These are phyloP conservation scores for Quercus robur DNA, from an alignment of 306 rosid genomes.

Conservation along the genomic window DNA sequence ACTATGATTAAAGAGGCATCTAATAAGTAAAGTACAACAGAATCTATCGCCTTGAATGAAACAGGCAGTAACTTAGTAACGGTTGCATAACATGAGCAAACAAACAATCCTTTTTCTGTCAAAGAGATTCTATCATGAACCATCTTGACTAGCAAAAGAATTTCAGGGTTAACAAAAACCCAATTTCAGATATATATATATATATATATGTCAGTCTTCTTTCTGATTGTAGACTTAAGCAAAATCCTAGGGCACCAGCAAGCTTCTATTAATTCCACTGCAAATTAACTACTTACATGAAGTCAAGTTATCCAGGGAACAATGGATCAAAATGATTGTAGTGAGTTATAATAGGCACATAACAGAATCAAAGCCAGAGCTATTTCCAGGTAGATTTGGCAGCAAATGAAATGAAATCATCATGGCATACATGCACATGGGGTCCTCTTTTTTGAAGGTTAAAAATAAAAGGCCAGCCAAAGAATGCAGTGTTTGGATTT, in stretches of 20 bases:
- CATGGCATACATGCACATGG: background rate
- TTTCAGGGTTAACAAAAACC: background rate
- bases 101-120: background rate
- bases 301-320: background rate
- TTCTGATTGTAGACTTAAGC: background rate
- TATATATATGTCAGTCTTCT: constrained; percentile 4
- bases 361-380: background rate
- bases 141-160: background rate
- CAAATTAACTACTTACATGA: constrained; percentile 3
- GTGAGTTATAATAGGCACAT: background rate
- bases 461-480: background rate
- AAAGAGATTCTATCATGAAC: background rate
- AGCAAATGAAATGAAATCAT: background rate
- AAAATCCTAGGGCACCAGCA: background rate
- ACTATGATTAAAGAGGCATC: background rate
- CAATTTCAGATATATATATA: background rate
- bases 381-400: constrained; percentile 7
- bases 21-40: background rate
- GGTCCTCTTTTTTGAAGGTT: background rate
- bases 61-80: background rate
- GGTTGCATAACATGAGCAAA: background rate
- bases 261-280: constrained; percentile 6
- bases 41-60: background rate
- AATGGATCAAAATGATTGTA: background rate
- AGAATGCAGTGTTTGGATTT: background rate